These are phyloP conservation scores for Pythium aphanidermatum DNA, from an alignment of 352 stramenopile species.

Conservation along the genomic window DNA sequence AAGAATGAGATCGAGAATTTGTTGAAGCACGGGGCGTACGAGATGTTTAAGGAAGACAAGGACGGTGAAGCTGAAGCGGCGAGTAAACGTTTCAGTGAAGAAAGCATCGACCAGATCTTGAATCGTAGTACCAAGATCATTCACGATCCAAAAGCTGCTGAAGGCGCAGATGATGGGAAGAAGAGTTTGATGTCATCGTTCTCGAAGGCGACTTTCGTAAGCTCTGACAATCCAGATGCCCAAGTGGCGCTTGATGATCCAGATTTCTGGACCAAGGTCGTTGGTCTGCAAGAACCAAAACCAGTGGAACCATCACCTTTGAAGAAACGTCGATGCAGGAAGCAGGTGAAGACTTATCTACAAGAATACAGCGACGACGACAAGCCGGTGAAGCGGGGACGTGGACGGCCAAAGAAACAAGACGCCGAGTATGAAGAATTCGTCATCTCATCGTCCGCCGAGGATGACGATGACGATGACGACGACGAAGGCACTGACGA, in stretches of 20 bases:
- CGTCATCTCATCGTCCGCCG: slow-evolving; percentile 42
- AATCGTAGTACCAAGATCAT: slow-evolving; percentile 84
- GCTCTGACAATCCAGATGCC: slow-evolving; percentile 76
- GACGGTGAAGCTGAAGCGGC: slow-evolving; percentile 88
- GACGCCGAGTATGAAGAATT: slow-evolving; percentile 61
- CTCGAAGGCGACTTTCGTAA: slow-evolving; percentile 92
- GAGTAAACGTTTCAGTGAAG: slow-evolving; percentile 95
- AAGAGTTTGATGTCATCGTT: slow-evolving; percentile 87
- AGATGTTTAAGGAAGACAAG: slow-evolving; percentile 92
- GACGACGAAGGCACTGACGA: slow-evolving; percentile 35
- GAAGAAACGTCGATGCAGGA: slow-evolving; percentile 62
- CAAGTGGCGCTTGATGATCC: slow-evolving; percentile 90
- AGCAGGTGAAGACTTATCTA: slow-evolving; percentile 71
- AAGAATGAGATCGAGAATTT: slow-evolving; percentile 91
- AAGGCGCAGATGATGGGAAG: slow-evolving; percentile 35
- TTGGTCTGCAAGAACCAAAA: slow-evolving; percentile 77
- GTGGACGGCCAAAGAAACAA: slow-evolving; percentile 21
- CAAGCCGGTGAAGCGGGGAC: slow-evolving; percentile 7
- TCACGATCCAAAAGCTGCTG: slow-evolving; percentile 65
- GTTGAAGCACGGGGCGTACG: slow-evolving; percentile 92
- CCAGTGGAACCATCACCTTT: slow-evolving; percentile 59
- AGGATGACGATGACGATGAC: slow-evolving; percentile 50
- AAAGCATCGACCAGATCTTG: slow-evolving; percentile 99
- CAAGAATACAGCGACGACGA: slow-evolving; percentile 52
- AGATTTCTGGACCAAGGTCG: slow-evolving; percentile 93